These are phyloP conservation scores for Emericellopsis atlantica DNA, from an alignment of 2,329 filamentous ascomycete genomes.

Conservation along the genomic window DNA sequence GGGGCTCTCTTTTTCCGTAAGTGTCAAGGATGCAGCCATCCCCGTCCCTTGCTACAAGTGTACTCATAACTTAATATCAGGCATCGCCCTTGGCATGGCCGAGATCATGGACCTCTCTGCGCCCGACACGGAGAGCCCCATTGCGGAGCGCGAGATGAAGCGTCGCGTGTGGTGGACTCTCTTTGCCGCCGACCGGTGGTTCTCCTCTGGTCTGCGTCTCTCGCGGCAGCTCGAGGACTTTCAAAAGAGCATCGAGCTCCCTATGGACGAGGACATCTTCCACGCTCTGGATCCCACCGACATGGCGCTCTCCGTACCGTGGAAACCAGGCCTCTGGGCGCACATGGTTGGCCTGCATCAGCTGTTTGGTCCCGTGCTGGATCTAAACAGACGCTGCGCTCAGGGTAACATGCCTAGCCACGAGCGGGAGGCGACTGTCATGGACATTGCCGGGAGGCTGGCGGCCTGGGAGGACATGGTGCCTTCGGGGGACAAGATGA, in stretches of 20 bases:
- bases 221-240: conserved; percentile 5
- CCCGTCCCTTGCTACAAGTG: no score
- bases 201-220: conserved; percentile 6
- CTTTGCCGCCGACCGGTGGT: conserved; percentile 8
- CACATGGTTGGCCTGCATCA: conserved; percentile 18
- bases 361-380: conserved; percentile 17
- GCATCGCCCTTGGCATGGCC: conserved; percentile 1
- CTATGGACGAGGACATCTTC: conserved; percentile 15
- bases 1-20: no score
- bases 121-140: background rate
- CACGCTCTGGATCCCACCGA: conserved; percentile 5
- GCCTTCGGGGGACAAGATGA: conserved; percentile 3
- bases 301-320: background rate
- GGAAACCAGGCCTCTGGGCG: conserved; percentile 17
- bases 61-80: no score
- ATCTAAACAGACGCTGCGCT: conserved; percentile 15
- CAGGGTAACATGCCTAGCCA: conserved; percentile 3
- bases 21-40: no score
- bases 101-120: conserved; percentile 4
- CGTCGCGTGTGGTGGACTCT: conserved; percentile 7
- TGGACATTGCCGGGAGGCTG: conserved; percentile 3
- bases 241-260: conserved; percentile 2
- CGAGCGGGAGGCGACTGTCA: conserved; percentile 2
- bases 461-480: conserved; percentile 7
- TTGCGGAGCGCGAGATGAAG: conserved; percentile 3